Evolutionary conservation across 1,284 basidiomycete genomes (phyloP).

Genomic region (Ganoderma sinense): DNA sequence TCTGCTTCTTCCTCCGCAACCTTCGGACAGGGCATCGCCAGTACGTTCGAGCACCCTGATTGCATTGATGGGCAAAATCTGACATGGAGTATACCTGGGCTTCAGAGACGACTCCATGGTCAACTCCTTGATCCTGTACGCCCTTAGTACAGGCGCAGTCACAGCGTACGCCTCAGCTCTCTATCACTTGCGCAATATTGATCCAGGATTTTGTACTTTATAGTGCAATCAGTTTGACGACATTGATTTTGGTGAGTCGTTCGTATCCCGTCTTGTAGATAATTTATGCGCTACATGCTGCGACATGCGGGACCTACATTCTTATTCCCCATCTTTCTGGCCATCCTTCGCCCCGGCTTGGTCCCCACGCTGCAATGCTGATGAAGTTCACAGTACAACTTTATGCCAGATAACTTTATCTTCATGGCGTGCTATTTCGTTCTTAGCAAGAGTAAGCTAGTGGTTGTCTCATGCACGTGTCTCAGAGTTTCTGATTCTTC

Average conservation of each 20-base stretch:
- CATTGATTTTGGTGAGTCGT: slow-evolving; percentile 59
- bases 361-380: neutral
- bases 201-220: slow-evolving; percentile 1
- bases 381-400: slow-evolving; percentile 55
- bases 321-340: neutral
- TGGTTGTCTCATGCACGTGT: neutral
- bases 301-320: neutral
- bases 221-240: slow-evolving; percentile 65
- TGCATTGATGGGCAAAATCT: slow-evolving; percentile 2
- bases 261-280: neutral
- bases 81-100: slow-evolving; percentile 4
- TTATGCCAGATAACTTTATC: slow-evolving; percentile 61
- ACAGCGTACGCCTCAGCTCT: slow-evolving; percentile 56
- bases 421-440: slow-evolving; percentile 68
- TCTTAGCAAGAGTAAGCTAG: slow-evolving; percentile 61
- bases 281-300: neutral
- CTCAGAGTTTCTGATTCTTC: neutral
- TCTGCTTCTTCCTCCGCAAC: slow-evolving; percentile 59
- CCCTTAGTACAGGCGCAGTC: slow-evolving; percentile 67
- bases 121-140: slow-evolving; percentile 57
- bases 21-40: slow-evolving; percentile 55
- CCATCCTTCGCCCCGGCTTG: neutral
- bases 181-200: slow-evolving; percentile 9
- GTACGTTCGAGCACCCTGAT: slow-evolving; percentile 37
- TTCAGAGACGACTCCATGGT: slow-evolving; percentile 68